Base-by-base conservation (phyloP, 2,329 filamentous ascomycete species). In the Lachnellula suecica region DNA sequence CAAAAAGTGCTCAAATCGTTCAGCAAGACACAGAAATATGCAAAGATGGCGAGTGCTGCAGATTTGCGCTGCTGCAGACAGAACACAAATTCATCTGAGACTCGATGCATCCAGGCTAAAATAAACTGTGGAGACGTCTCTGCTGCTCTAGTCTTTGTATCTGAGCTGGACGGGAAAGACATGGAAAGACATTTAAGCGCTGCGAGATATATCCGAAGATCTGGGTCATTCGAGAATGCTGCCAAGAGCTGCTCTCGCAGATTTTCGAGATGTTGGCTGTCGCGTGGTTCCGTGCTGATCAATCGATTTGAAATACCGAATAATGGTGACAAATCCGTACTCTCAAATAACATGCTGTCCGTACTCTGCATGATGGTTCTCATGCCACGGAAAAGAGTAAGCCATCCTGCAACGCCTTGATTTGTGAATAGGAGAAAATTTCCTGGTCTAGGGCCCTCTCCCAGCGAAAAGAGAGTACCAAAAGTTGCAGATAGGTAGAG, bases 401-500 rank as follows among this genome's bases (percentile, higher is more conserved):
- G 61, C 71, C 71, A 73, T 43, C 71, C 66, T 1, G 69, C 63
- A 9, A 69, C 44, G 0, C 63, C 63, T 9, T 62, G 59, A 15
- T 68, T 52, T 15, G 66, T 62, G 46, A 70, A 62, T 9, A 71
- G 53, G n/a, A 73, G 61, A 17, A 72, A 66, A 22, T 72, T 67
- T 11, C 64, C 65, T 2, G 60, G 52, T 34, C 64, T 59, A n/a
- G 66, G 67, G 1, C 66, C 68, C 15, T 63, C 65, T 7, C 65
- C 71, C 24, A 71, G 65, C 2, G 67, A 63, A 50, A 70, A 68
- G 27, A 67, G 64, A 4, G 60, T 65, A 6, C 68, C 70, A 13
- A 73, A 40, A 13, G 63, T 62, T 24, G 70, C 66, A 50, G 73
- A 73, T 23, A 72, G 57, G 54, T 70, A 71, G 3, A 74, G 58